Evolutionary conservation across 2,329 filamentous ascomycete genomes (phyloP).

Genomic region (Shiraia sp.): DNA sequence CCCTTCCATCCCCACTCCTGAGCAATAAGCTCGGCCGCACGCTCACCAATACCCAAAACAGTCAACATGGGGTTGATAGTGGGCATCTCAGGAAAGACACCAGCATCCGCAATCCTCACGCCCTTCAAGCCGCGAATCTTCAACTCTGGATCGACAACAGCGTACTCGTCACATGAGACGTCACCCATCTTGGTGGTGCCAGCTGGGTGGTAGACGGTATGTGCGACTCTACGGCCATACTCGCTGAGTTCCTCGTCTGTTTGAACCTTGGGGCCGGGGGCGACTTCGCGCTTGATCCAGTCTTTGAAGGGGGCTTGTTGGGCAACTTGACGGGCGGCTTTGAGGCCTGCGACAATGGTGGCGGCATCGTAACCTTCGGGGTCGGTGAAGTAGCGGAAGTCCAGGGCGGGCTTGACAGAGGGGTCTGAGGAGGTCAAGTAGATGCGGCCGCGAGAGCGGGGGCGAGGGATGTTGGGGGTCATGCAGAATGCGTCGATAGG

Average conservation of each 20-base stretch:
- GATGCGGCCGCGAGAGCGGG: conserved; percentile 74
- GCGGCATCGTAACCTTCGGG: conserved; percentile 83
- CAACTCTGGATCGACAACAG: conserved; percentile 78
- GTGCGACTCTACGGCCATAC: conserved; percentile 79
- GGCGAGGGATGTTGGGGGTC: conserved; percentile 87
- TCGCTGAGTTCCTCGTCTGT: conserved; percentile 79
- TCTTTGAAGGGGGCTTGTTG: conserved; percentile 75
- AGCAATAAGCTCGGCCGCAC: conserved; percentile 81
- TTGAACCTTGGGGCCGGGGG: conserved; percentile 72
- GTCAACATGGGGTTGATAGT: conserved; percentile 91
- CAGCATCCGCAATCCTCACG: conserved; percentile 81
- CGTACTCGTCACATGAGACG: conserved; percentile 66
- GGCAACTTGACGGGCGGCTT: conserved; percentile 76
- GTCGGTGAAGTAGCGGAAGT: conserved; percentile 90
- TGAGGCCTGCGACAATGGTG: conserved; percentile 76
- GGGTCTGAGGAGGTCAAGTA: conserved; percentile 79
- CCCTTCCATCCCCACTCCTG: conserved; percentile 70
- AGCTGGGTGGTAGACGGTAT: conserved; percentile 89
- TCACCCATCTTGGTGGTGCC: conserved; percentile 92
- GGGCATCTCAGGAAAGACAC: conserved; percentile 85
- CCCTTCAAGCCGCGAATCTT: conserved; percentile 73
- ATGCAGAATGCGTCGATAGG: conserved; percentile 85
- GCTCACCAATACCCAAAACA: conserved; percentile 80
- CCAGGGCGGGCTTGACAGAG: conserved; percentile 76
- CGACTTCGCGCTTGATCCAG: conserved; percentile 82